Evolutionary conservation across 2,329 filamentous ascomycete species (phyloP).

Genomic region (Aspergillus tubingensis): DNA sequence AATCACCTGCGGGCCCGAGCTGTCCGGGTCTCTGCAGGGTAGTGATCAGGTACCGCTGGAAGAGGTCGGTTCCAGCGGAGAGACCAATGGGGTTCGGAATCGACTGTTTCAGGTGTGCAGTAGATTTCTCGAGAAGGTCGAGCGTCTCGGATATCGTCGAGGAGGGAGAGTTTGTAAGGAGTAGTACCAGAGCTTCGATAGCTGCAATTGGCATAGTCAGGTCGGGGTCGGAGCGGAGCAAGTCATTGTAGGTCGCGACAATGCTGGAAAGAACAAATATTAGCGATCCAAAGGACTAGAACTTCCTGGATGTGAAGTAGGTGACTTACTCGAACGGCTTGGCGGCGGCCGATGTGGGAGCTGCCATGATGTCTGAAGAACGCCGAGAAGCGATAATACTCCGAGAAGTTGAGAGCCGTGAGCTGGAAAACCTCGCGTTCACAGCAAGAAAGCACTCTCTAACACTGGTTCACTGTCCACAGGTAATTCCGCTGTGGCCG

Average conservation of each 20-base stretch:
- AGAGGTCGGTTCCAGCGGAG: constrained; percentile 90
- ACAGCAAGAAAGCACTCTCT: not conserved
- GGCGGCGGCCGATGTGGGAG: constrained; percentile 25
- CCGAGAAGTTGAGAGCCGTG: constrained; percentile 17
- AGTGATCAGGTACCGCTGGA: constrained; percentile 88
- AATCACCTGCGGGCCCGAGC: constrained; percentile 62
- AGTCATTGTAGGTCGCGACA: constrained; percentile 64
- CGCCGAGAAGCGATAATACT: not conserved
- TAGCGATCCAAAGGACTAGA: constrained; percentile 14
- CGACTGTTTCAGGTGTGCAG: constrained; percentile 71
- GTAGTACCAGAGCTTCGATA: constrained; percentile 85
- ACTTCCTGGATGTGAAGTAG: not conserved
- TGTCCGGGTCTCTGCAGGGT: constrained; percentile 61
- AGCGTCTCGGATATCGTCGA: constrained; percentile 94
- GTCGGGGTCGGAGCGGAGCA: constrained; percentile 71
- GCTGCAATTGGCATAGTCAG: constrained; percentile 95
- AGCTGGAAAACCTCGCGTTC: not conserved
- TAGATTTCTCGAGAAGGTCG: constrained; percentile 76
- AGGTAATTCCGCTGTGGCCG: not conserved
- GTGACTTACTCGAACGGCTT: constrained; percentile 44
- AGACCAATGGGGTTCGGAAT: constrained; percentile 89
- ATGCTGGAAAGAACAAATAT: constrained; percentile 48
- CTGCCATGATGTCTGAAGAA: constrained; percentile 30
- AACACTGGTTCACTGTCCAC: constrained; percentile 5
- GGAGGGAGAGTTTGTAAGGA: constrained; percentile 75